Conservation (phyloP, 768 basidiomycete genomes). For the Mrakia blollopis region DNA sequence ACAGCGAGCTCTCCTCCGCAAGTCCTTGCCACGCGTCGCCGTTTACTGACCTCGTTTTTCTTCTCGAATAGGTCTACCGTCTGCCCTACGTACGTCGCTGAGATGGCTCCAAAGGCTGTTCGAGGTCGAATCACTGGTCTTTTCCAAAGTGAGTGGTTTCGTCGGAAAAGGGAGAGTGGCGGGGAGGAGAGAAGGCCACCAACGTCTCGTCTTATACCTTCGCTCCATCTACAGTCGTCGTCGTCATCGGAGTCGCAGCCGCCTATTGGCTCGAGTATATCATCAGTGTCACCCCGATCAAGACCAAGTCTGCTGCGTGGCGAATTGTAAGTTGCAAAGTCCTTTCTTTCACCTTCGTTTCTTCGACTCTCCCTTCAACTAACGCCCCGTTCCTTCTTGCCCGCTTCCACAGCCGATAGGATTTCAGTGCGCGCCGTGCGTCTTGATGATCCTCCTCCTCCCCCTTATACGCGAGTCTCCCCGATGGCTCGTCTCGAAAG, state of each 20-base stretch:
- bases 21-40: not conserved
- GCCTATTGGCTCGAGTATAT: conserved; percentile 36
- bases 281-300: conserved; percentile 26
- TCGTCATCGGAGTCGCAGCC: conserved; percentile 76
- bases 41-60: not conserved
- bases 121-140: conserved; percentile 78
- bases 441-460: conserved; percentile 43
- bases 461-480: conserved; percentile 37
- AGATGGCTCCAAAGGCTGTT: conserved; percentile 79
- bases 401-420: conserved; percentile 39
- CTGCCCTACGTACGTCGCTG: conserved; percentile 78
- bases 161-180: not conserved
- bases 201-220: not conserved
- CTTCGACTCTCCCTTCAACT: not conserved
- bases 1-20: not conserved
- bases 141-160: conserved; percentile 46
- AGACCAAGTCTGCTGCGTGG: conserved; percentile 27
- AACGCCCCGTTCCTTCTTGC: conserved; percentile 12
- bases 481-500: conserved; percentile 46
- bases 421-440: conserved; percentile 44
- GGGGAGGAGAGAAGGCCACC: too few relatives aligned
- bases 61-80: conserved; percentile 49
- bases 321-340: conserved; percentile 8
- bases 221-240: conserved; percentile 52
- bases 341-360: not conserved